Evolutionary conservation across 345 rosid species (phyloP), one percentile per base, ranked within the genome.

Genomic region (Salix dunnii): DNA sequence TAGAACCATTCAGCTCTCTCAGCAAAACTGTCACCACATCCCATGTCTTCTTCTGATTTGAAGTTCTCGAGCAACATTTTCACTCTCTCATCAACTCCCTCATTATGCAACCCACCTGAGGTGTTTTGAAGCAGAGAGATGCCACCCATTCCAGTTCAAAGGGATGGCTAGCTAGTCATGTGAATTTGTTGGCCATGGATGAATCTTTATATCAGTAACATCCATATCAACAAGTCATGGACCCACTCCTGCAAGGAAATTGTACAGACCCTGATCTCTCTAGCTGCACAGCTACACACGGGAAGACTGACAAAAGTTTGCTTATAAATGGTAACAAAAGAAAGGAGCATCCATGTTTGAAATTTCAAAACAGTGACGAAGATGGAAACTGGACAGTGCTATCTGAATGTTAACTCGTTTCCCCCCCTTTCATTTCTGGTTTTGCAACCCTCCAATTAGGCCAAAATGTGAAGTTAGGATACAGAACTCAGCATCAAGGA

Each of bases 1-100:
- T 89, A 91, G 81, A 86, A 91, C 77, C 91, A 88, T 71, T 91
- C 90, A 60, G 97, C 94, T 0, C 97, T 87, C 51, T 88, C 87
- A 40, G 88, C 89, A 53, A 91, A 90, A 2, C 90, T 87, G 58
- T 91, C 92, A 12, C 86, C 86, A 0, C 63, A 1, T 10, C 74
- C 82, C 27, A 81, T 76, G 5, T 85, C 82, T 78, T 82, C 88
- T 73, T 79, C 79, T n/a, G 74, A 51, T 28, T 14, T 46, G 76
- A 58, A 20, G 10, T 17, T 58, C 16, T 61, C 73, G 30, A 86
- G 77, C 78, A 89, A 63, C 70, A 67, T 66, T 71, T 84, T 84
- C 86, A 88, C 81, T 83, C 90, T 83, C 67, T 87, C 87, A 33
- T 88, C 90, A 63, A 87, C 74, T 71, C 87, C 92, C 5, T 11